Conservation (phyloP, 2,329 filamentous ascomycete species). For the Fusarium graminum region DNA sequence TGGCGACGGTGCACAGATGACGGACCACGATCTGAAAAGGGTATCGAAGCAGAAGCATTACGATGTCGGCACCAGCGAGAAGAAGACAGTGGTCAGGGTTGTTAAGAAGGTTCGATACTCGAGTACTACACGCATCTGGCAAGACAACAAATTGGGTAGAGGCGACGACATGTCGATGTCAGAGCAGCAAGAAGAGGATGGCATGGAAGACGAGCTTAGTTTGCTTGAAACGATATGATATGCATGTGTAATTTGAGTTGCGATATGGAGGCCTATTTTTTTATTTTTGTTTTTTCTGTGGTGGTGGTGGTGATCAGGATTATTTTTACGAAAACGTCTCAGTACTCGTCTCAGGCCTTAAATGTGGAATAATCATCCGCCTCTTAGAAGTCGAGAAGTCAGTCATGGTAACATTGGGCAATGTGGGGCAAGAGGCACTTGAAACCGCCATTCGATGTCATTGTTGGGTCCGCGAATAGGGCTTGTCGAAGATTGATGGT, state of each 20-base stretch:
- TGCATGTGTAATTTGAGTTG: constrained; percentile 1
- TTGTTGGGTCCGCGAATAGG: constrained; percentile 22
- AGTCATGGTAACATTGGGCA: constrained; percentile 38
- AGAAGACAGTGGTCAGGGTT: constrained; percentile 1
- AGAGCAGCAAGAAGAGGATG: constrained; percentile 17
- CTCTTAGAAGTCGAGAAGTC: constrained; percentile 22
- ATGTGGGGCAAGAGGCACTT: constrained; percentile 43
- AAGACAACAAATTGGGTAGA: constrained; percentile 23
- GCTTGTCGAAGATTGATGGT: constrained; percentile 13
- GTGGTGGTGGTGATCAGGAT: constrained; percentile 12
- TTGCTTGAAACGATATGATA: constrained; percentile 23
- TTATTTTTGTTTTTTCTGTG: background rate
- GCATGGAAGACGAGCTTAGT: constrained; percentile 39
- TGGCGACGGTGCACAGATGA: constrained; percentile 19
- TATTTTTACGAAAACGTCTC: constrained; percentile 32
- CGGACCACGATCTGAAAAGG: constrained; percentile 8
- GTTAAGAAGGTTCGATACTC: constrained; percentile 38
- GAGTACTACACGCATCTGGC: constrained; percentile 27
- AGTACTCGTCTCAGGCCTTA: constrained; percentile 33
- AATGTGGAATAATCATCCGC: constrained; percentile 33
- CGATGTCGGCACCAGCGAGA: background rate
- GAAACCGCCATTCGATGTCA: constrained; percentile 46
- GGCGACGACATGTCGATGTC: constrained; percentile 25
- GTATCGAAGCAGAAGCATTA: constrained; percentile 4
- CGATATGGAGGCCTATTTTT: constrained; percentile 1